Evolutionary conservation across 2,329 filamentous ascomycete genomes (phyloP), one percentile per base, ranked within the genome.

Genomic region (Metarhizium guizhouense): DNA sequence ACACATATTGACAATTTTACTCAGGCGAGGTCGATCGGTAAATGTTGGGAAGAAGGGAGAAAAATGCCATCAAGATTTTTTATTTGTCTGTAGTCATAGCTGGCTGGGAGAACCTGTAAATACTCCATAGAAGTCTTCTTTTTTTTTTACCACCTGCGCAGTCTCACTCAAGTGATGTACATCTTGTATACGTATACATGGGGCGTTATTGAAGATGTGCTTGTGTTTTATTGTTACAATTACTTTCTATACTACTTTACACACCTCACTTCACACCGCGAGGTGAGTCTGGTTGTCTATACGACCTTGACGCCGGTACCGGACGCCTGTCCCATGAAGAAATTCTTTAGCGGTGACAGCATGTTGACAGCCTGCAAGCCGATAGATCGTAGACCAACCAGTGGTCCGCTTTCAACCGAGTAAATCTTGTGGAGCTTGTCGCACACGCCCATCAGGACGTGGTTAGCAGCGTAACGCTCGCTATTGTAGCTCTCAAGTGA

Each of bases 391-490:
- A 92, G 76, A 62, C 87, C 86, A 18, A 96, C 88, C 38, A 97
- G 72, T 1, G 91, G 91, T 0, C 89, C 89, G 58, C 82, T 85
- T 25, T 84, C 84, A 0, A 90, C 83, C n/a, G 86, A 87, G 71
- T 96, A 97, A 47, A 96, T 73, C 74, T 93, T 95, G 71, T 96
- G 91, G 62, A 97, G 75, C 74, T 96, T 93, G 73, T 97, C 93
- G 61, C 85, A 89, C 49, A 87, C 87, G 55, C 84, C 92, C 54
- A 92, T 77, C 69, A 95, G 79, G 58, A 86, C 79, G 60, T 87
- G 88, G 70, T 97, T 97, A 45, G 84, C 82, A 2, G 85, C 81
- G 70, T 95, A 99, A 43, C 92, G 81, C 65, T 94, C 90, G 1
- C 81, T 77, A 60, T 85, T 85, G 72, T 97, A 99, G 16, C 82